Evolutionary conservation across 257 asterid genomes (phyloP), one percentile per base, ranked within the genome.

Genomic region (Solanum dulcamara): DNA sequence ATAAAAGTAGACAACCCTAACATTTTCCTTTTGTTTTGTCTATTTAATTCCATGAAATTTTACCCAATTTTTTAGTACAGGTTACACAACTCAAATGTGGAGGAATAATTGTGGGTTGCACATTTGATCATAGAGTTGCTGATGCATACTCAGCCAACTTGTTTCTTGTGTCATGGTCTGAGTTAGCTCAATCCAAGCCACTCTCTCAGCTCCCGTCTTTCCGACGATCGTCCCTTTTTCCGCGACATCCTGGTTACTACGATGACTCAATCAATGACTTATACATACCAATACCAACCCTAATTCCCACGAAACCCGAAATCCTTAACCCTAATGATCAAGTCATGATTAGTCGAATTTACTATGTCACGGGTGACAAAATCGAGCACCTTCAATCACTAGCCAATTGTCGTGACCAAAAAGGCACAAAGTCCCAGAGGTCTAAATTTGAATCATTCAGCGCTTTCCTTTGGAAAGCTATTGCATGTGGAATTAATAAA

Each of bases 131-230:
- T 86, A 94, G 92, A 86, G 93, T 93, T 22, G 93, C 93, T 3
- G 97, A 95, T 85, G 98, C 96, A 80, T 90, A 94, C 89, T 93
- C 98, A 48, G 91, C 93, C 89, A 91, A 94, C 87, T 90, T 94
- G 94, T 94, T 95, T 70, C 87, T 94, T 53, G 84, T 89, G 18
- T 91, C 97, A 37, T 94, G 94, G 97, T 92, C 93, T 10, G 93
- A 95, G 86, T 84, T 82, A 86, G 92, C 97, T 22, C 91, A 64
- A 10, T 85, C 88, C 17, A 81, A 89, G 59, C 91, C 89, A 2
- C 83, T 85, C 0, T 85, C 95, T n/a, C 88, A 30, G 6, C 77
- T 85, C 6, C 96, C 98, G 17, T 94, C 91, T 14, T 94, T 91
- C 71, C 92, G 93, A 67, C 94, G 98, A n/a, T 92, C 95, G 0